Base-by-base conservation (phyloP, 495 filamentous ascomycete species). In the Penicillium desertorum region DNA sequence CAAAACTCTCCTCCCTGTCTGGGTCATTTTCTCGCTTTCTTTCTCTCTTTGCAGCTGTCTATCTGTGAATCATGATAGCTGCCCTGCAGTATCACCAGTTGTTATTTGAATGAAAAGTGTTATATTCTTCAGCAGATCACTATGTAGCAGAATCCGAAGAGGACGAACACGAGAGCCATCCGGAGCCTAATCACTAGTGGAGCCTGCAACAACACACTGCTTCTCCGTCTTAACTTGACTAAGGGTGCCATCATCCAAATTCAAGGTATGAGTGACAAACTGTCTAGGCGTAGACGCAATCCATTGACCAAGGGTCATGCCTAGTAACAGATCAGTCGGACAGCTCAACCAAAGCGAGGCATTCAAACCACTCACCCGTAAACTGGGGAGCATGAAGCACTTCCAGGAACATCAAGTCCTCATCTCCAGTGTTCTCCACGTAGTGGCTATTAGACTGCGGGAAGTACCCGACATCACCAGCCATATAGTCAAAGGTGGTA, bases 381-480 rank as follows among this genome's bases (percentile, higher is more conserved):
- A 91, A 91, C 61, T 82, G 75, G 52, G 79, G 72, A 1, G 86
- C 85, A 61, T 87, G 81, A 60, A 91, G 71, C 2, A 91, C 85
- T 62, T 91, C 88, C 41, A 91, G 61, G 51, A 89, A 84, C 16
- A 89, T 73, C 37, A 88, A 70, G 60, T 89, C 87, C 50, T 85
- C 83, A 32, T 82, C 79, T 4, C 86, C 86, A 2, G 82, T 83
- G 60, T 91, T 91, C 75, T 92, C 86, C 53, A 91, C 79, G 67
- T 87, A 91, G 66, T 91, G 88, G 16, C 82, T 83, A 51, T 78
- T 78, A 3, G 78, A 79, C 62, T 79, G 70, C 0, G 87, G 86
- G 55, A 92, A 84, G 54, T 88, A 87, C 0, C 81, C 87, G 0
- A 89, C 85, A 55, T 89, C 88, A 25, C 88, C 88, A n/a, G 84